Conservation (phyloP, 768 basidiomycete genomes). For the Collybiopsis luxurians region DNA sequence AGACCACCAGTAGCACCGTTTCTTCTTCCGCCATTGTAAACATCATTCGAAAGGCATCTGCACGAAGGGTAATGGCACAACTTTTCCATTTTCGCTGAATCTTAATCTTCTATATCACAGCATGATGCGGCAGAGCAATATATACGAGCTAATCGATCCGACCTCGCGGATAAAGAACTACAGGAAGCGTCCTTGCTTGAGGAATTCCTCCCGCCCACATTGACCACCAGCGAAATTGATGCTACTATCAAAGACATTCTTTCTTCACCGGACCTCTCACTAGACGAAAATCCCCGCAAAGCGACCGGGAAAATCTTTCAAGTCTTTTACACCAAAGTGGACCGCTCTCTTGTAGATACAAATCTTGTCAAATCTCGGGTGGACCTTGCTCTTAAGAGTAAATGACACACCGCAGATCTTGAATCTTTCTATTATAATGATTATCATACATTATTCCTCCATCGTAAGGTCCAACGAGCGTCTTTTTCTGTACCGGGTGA, state of each 20-base stretch:
- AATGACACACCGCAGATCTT: too few species aligned
- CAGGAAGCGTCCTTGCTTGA: constrained; percentile 55
- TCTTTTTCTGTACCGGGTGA: background rate
- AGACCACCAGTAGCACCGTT: constrained; percentile 41
- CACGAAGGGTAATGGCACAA: constrained; percentile 44
- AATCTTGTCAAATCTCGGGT: constrained; percentile 54
- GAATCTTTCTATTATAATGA: too few species aligned
- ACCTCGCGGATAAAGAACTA: constrained; percentile 63
- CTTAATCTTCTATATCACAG: constrained; percentile 28
- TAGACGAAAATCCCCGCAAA: constrained; percentile 25
- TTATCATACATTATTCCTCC: too few species aligned
- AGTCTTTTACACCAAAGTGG: constrained; percentile 58
- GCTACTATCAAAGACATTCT: constrained; percentile 32
- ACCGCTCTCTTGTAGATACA: constrained; percentile 57
- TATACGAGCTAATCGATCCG: constrained; percentile 51
- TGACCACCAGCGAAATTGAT: constrained; percentile 57
- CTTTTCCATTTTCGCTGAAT: constrained; percentile 1
- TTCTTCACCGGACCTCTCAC: constrained; percentile 8
- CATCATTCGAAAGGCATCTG: constrained; percentile 56
- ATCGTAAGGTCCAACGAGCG: too few species aligned
- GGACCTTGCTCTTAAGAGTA: constrained; percentile 29
- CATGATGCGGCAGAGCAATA: constrained; percentile 59
- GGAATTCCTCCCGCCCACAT: constrained; percentile 56
- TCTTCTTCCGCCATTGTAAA: constrained; percentile 46
- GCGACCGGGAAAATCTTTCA: constrained; percentile 53